These are phyloP conservation scores for Pezicula rhizophila DNA, from an alignment of 2,329 filamentous ascomycete genomes.

Conservation along the genomic window DNA sequence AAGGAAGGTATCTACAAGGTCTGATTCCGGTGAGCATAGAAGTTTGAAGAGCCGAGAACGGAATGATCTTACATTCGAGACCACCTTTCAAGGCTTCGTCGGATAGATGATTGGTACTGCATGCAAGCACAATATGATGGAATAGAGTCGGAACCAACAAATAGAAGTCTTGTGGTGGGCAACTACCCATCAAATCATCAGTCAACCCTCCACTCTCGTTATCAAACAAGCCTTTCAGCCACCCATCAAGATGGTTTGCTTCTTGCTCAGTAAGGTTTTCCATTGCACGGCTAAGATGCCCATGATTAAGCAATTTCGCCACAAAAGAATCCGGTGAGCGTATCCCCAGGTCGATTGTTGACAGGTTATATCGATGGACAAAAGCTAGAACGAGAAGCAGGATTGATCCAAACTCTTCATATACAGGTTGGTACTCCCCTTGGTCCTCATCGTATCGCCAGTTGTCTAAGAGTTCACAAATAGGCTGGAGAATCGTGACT, in stretches of 20 bases:
- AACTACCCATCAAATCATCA: constrained; percentile 77
- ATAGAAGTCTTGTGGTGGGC: constrained; percentile 78
- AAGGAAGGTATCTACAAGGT: constrained; percentile 73
- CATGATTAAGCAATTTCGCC: constrained; percentile 55
- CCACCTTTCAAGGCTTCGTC: constrained; percentile 69
- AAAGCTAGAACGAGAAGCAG: constrained; percentile 69
- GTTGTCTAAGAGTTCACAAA: constrained; percentile 70
- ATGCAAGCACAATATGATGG: constrained; percentile 66
- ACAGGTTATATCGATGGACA: constrained; percentile 68
- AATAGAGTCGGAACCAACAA: constrained; percentile 71
- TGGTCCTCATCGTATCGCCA: constrained; percentile 82
- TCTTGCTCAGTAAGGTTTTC: constrained; percentile 61
- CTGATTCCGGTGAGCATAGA: constrained; percentile 31
- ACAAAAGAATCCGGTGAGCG: constrained; percentile 59
- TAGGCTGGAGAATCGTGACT: constrained; percentile 61
- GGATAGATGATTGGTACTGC: constrained; percentile 56
- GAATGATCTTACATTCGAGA: constrained; percentile 59
- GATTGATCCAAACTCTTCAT: constrained; percentile 78
- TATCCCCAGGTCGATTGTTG: constrained; percentile 56
- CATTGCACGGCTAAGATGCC: constrained; percentile 48
- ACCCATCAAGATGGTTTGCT: constrained; percentile 59
- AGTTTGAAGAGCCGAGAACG: not conserved
- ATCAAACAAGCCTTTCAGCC: constrained; percentile 74
- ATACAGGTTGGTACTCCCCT: constrained; percentile 76
- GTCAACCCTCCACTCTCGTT: constrained; percentile 66